phyloP scores from a whole-genome alignment of 495 filamentous ascomycete genomes.

The Platismatia glauca region DNA sequence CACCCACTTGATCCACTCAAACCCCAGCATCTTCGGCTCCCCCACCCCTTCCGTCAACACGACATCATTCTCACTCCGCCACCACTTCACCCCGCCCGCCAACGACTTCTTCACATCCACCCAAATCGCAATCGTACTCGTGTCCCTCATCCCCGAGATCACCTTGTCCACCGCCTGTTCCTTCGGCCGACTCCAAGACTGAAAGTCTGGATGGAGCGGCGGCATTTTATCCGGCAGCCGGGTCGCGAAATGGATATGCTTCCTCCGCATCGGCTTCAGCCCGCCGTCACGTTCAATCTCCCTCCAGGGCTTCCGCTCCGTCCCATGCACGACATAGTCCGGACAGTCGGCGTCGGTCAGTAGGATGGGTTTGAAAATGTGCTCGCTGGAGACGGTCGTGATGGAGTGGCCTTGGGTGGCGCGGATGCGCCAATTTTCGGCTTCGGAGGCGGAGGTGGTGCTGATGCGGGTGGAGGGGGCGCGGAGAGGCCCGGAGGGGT shows the following conservation, averaged over 20 bases:
- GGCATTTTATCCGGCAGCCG: conserved; percentile 45
- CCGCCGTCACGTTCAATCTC: conserved; percentile 64
- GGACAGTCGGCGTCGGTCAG: conserved; percentile 25
- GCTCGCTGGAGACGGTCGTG: conserved; percentile 53
- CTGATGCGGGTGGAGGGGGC: conserved; percentile 6
- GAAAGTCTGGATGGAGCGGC: conserved; percentile 21
- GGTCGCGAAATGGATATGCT: conserved; percentile 79
- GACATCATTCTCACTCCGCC: conserved; percentile 79
- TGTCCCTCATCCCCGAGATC: conserved; percentile 75
- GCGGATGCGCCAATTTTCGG: conserved; percentile 74
- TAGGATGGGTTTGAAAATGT: conserved; percentile 58
- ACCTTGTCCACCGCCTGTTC: conserved; percentile 36
- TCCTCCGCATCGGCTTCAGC: conserved; percentile 67
- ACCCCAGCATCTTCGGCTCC: conserved; percentile 41
- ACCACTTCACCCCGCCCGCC: conserved; percentile 64
- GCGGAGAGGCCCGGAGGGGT: conserved; percentile 54
- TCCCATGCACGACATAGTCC: conserved; percentile 70
- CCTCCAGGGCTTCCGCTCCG: conserved; percentile 67
- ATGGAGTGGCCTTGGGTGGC: conserved; percentile 84
- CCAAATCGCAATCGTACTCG: conserved; percentile 65
- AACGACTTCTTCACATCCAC: conserved; percentile 62
- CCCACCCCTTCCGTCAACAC: conserved; percentile 39
- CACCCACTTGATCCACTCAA: conserved; percentile 43
- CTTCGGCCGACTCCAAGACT: conserved; percentile 6
- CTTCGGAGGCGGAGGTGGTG: conserved; percentile 29